Percentiles rank a stretch among this genome's conserved stretches.
phyloP scores from a whole-genome alignment of 805 yeast species.

The Wickerhamomyces mucosus region DNA sequence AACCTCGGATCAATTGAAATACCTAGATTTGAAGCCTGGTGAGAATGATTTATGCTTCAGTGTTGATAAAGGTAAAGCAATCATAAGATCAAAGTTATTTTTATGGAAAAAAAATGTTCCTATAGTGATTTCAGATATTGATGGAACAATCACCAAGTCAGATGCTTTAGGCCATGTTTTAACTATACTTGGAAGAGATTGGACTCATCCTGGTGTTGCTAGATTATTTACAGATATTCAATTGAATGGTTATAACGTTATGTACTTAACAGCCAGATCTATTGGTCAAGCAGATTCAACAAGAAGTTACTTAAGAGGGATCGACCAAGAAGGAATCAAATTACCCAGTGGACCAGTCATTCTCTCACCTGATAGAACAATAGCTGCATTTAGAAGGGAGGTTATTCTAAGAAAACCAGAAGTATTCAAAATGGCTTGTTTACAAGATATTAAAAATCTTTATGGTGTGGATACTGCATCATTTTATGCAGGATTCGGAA shows the following conservation, averaged over 20 bases:
- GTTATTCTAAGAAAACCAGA: constrained; percentile 93
- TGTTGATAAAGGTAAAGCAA: constrained; percentile 76
- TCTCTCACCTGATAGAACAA: constrained; percentile 89
- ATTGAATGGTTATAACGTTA: constrained; percentile 82
- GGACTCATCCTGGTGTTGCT: constrained; percentile 98
- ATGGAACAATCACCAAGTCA: constrained; percentile 95
- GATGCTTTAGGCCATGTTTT: constrained; percentile 96
- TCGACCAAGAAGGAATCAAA: constrained; percentile 63
- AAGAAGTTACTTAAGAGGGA: constrained; percentile 67
- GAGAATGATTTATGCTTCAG: constrained; percentile 70
- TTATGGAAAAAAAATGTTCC: constrained; percentile 82
- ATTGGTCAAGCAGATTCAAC: constrained; percentile 95
- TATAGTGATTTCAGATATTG: constrained; percentile 93
- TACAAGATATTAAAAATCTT: constrained; percentile 72
- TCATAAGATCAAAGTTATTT: constrained; percentile 61
- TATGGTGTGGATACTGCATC: constrained; percentile 65
- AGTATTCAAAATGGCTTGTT: constrained; percentile 96
- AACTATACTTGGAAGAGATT: constrained; percentile 89
- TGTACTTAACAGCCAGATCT: constrained; percentile 90
- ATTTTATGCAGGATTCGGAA: constrained; percentile 96
- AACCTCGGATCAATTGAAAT: constrained; percentile 80
- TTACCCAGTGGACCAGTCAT: constrained; percentile 92
- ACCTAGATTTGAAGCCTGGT: constrained; percentile 67
- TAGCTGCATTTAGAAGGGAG: constrained; percentile 89
- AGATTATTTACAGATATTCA: constrained; percentile 79